phyloP scores from a whole-genome alignment of 1,284 basidiomycete species.

The Megacollybia platyphylla region DNA sequence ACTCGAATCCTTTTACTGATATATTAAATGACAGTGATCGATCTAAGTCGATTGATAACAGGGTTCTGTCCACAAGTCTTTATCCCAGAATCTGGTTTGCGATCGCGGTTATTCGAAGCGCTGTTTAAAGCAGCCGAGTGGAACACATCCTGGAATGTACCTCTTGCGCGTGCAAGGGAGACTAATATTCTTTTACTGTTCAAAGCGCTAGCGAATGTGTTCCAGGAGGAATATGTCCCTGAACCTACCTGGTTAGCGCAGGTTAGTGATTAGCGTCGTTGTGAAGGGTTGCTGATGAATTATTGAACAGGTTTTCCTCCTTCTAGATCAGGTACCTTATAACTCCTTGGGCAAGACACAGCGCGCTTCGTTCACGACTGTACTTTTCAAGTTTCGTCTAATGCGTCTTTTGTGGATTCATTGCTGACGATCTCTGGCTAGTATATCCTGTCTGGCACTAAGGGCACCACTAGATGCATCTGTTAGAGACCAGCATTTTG shows the following conservation, averaged over 20 bases:
- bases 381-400: slow-evolving; percentile 66
- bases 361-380: slow-evolving; percentile 62
- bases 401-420: neutral
- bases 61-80: slow-evolving; percentile 48
- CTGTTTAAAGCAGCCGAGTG: slow-evolving; percentile 66
- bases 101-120: slow-evolving; percentile 42
- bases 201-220: slow-evolving; percentile 72
- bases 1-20: neutral
- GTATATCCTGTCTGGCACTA: slow-evolving; percentile 49
- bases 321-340: slow-evolving; percentile 36
- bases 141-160: slow-evolving; percentile 36
- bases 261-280: slow-evolving; percentile 20
- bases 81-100: slow-evolving; percentile 25
- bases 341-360: slow-evolving; percentile 53
- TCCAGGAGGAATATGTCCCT: slow-evolving; percentile 39
- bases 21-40: slow-evolving; percentile 51
- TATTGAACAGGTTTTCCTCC: slow-evolving; percentile 3
- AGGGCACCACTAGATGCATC: slow-evolving; percentile 23
- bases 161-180: slow-evolving; percentile 60
- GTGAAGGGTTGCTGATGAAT: neutral
- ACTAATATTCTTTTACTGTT: slow-evolving; percentile 82
- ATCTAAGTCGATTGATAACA: slow-evolving; percentile 73
- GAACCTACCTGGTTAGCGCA: slow-evolving; percentile 38
- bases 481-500: slow-evolving; percentile 23
- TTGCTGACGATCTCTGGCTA: slow-evolving; percentile 13